Percentiles rank a stretch among this genome's conserved stretches.
phyloP scores from a whole-genome alignment of 2,329 filamentous ascomycete species.

The Ilyonectria sp. region DNA sequence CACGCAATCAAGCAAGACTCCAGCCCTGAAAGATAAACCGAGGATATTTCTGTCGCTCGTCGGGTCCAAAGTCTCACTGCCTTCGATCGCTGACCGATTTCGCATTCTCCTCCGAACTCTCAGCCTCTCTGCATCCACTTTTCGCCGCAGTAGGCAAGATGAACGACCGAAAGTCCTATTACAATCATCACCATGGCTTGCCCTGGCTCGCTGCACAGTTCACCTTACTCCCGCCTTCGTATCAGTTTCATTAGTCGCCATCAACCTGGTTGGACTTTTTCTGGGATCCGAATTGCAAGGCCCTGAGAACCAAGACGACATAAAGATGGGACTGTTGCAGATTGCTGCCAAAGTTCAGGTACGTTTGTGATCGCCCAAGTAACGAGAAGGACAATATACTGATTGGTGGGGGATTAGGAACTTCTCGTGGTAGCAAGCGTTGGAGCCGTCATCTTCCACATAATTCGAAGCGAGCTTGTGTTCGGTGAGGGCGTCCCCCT shows the following conservation, averaged over 20 bases:
- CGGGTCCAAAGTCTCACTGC: background rate
- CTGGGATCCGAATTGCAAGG: no score
- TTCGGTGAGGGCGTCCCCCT: conserved; percentile 27
- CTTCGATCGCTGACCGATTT: conserved; percentile 1
- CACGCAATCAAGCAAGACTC: background rate
- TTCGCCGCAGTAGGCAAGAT: background rate
- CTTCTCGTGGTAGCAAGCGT: conserved; percentile 26
- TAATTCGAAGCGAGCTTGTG: conserved; percentile 19
- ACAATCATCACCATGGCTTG: no score
- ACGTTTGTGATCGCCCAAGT: background rate
- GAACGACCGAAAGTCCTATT: conserved; percentile 11
- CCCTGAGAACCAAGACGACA: background rate
- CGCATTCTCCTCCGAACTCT: conserved; percentile 14
- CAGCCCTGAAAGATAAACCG: background rate
- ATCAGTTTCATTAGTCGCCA: no score
- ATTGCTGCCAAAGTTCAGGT: conserved; percentile 29
- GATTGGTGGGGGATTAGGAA: background rate
- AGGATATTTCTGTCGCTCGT: background rate
- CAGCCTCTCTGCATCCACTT: background rate
- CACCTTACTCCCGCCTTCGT: no score
- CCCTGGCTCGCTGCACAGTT: no score
- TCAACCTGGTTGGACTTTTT: no score
- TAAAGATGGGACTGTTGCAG: conserved; percentile 25
- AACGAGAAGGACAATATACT: background rate
- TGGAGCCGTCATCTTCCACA: conserved; percentile 26